Conservation (phyloP, 1,139 yeast genomes). For the Lodderomyces margitis region DNA sequence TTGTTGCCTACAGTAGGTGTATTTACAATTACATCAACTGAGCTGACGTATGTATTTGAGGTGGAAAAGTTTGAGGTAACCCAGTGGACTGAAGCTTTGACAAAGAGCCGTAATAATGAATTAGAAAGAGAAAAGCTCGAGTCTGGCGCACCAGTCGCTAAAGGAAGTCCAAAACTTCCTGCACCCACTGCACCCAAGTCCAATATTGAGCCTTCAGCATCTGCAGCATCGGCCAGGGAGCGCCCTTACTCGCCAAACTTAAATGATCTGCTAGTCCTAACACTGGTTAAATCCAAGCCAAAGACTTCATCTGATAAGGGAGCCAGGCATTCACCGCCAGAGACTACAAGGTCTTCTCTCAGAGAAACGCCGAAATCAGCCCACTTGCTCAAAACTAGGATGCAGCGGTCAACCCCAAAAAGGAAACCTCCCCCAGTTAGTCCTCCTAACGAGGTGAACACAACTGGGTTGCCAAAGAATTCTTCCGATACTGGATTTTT, state of each 20-base stretch:
- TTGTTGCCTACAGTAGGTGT: conserved; percentile 42
- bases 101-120: conserved; percentile 47
- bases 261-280: conserved; percentile 23
- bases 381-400: conserved; percentile 10
- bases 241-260: conserved; percentile 23
- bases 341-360: conserved; percentile 1
- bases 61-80: conserved; percentile 54
- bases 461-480: conserved; percentile 32
- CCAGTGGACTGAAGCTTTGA: conserved; percentile 56
- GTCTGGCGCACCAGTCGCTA: conserved; percentile 2
- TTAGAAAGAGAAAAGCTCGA: conserved; percentile 42
- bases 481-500: conserved; percentile 26
- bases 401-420: conserved; percentile 19
- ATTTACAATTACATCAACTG: conserved; percentile 53
- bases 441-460: conserved; percentile 22
- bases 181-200: conserved; percentile 7
- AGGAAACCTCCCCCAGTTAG: conserved; percentile 39
- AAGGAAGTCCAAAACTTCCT: conserved; percentile 3
- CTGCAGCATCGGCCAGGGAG: conserved; percentile 9
- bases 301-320: not conserved
- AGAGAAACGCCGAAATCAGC: conserved; percentile 4
- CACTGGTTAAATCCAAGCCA: not conserved
- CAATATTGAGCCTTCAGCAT: not conserved
- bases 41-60: conserved; percentile 52
- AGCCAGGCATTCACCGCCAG: not conserved